A percentile compares a stretch with the other conserved stretches of the same genome.
These are phyloP conservation scores for Gloeopeniophorella convolvens DNA, from an alignment of 768 basidiomycete genomes.

Conservation along the genomic window DNA sequence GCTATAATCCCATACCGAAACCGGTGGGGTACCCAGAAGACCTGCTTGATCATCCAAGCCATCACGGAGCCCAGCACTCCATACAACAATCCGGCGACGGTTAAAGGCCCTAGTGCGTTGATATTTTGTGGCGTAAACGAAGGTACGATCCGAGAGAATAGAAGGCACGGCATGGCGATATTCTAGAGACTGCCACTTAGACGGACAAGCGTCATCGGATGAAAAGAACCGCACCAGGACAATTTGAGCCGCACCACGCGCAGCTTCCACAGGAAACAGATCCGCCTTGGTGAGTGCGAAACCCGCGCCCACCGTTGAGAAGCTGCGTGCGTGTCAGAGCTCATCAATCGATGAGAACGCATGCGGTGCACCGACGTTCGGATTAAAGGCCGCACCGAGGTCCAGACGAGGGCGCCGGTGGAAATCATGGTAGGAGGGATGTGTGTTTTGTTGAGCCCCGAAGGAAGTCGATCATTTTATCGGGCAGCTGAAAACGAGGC, in stretches of 20 bases:
- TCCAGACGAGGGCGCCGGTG: slow-evolving; percentile 1
- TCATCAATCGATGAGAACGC: neutral
- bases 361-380: slow-evolving; percentile 2
- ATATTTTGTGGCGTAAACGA: slow-evolving; percentile 56
- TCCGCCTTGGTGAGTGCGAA: slow-evolving; percentile 54
- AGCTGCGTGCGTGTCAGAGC: slow-evolving; percentile 31
- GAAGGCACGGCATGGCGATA: slow-evolving; percentile 52
- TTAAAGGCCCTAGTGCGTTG: slow-evolving; percentile 49
- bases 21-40: slow-evolving; percentile 75
- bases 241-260: slow-evolving; percentile 54
- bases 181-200: slow-evolving; percentile 32
- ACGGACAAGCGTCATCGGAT: neutral
- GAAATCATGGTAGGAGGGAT: slow-evolving; percentile 2
- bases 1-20: slow-evolving; percentile 66
- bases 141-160: slow-evolving; percentile 70
- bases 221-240: slow-evolving; percentile 37
- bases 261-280: slow-evolving; percentile 51
- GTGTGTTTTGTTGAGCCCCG: too few species aligned
- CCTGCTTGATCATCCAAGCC: slow-evolving; percentile 47
- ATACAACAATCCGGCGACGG: slow-evolving; percentile 56
- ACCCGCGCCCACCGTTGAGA: slow-evolving; percentile 48
- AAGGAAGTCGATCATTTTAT: neutral
- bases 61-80: slow-evolving; percentile 47
- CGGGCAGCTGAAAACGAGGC: too few species aligned
- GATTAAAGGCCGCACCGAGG: slow-evolving; percentile 3